Conservation (phyloP, 2,329 filamentous ascomycete genomes). For the Colletotrichum liaoningense region DNA sequence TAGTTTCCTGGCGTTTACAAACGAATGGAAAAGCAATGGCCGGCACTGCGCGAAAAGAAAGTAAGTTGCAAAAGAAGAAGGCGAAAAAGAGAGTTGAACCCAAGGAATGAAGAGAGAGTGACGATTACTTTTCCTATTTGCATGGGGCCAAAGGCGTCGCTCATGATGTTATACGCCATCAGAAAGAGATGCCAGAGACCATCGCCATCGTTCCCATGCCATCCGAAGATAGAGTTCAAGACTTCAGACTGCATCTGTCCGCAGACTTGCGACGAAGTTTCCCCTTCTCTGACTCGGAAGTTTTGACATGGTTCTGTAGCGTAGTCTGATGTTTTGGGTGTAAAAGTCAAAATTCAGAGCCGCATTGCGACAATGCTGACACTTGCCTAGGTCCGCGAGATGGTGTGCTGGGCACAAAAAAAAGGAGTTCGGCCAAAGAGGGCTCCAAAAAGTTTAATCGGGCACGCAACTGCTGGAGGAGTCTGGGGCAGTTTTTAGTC, state of each 20-base stretch:
- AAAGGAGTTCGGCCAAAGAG: conserved; percentile 2
- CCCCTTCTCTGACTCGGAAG: conserved; percentile 4
- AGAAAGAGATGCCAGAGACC: not conserved
- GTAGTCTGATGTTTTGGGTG: conserved; percentile 5
- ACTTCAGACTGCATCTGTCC: conserved; percentile 25
- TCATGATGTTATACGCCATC: conserved; percentile 1
- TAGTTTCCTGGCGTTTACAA: not conserved
- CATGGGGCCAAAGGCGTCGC: not conserved
- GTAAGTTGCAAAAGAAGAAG: not conserved
- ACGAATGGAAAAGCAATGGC: conserved; percentile 29
- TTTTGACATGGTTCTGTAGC: not conserved
- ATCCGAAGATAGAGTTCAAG: conserved; percentile 24
- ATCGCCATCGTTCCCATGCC: not conserved
- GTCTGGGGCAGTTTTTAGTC: not conserved
- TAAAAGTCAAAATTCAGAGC: not conserved
- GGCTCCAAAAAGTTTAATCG: not conserved
- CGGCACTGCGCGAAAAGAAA: conserved; percentile 30
- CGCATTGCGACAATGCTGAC: conserved; percentile 13
- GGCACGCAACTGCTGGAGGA: not conserved
- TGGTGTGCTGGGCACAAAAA: conserved; percentile 5
- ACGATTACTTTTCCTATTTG: not conserved
- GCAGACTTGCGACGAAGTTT: conserved; percentile 24
- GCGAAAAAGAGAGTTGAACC: conserved; percentile 5
- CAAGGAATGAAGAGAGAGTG: not conserved
- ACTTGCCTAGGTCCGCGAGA: not conserved